These are phyloP conservation scores for Eutrema yunnanense DNA, from an alignment of 345 rosid species.

Conservation along the genomic window DNA sequence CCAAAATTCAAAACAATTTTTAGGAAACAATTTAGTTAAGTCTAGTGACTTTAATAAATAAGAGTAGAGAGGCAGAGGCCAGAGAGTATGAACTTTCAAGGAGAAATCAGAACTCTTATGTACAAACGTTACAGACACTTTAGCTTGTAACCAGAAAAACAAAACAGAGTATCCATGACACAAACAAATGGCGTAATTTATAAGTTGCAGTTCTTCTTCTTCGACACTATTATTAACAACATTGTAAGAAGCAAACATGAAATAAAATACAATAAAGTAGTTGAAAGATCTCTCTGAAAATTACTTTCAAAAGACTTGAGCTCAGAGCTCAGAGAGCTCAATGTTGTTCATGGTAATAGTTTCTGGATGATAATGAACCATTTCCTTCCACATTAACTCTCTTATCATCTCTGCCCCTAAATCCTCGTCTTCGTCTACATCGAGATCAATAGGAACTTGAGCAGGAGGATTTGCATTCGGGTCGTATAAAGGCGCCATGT, in stretches of 20 bases:
- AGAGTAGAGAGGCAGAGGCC: too few species aligned
- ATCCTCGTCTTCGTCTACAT: constrained; percentile 58
- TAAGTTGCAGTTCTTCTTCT: constrained; percentile 3
- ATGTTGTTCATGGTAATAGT: constrained; percentile 7
- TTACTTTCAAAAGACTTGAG: background rate
- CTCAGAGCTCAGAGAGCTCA: constrained; percentile 14
- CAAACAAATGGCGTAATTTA: background rate
- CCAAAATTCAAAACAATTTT: too few species aligned
- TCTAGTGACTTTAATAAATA: too few species aligned
- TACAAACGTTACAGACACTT: constrained; percentile 24
- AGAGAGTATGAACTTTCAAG: background rate
- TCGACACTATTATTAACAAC: constrained; percentile 10
- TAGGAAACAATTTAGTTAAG: too few species aligned
- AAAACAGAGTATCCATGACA: constrained; percentile 11
- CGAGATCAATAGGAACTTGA: constrained; percentile 68
- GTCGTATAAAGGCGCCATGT: constrained; percentile 67
- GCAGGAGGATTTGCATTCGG: constrained; percentile 64
- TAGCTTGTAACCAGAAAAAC: constrained; percentile 4
- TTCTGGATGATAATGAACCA: constrained; percentile 75
- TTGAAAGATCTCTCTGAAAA: background rate
- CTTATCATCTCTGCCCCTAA: constrained; percentile 66
- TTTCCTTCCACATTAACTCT: constrained; percentile 87
- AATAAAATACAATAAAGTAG: background rate
- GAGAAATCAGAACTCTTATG: background rate
- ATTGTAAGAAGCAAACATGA: constrained; percentile 2